These are phyloP conservation scores for Cyberlindnera nakhonratchasimensis DNA, from an alignment of 805 yeast species.

Conservation along the genomic window DNA sequence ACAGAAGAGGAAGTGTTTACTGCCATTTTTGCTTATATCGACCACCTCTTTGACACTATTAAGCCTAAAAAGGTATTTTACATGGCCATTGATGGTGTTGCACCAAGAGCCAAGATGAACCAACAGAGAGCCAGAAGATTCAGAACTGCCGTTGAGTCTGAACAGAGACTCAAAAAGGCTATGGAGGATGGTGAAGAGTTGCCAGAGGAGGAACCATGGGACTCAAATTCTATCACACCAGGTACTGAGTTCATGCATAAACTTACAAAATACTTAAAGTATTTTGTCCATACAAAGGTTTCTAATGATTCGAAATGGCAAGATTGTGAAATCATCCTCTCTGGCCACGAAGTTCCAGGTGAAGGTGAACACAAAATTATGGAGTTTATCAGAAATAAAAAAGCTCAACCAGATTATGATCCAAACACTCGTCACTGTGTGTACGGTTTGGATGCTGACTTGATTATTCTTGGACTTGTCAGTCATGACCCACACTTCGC, in stretches of 20 bases:
- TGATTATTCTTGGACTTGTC: constrained; percentile 87
- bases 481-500: constrained; percentile 97
- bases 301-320: constrained; percentile 93
- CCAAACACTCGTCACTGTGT: constrained; percentile 88
- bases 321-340: constrained; percentile 78
- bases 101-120: constrained; percentile 97
- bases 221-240: constrained; percentile 94
- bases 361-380: constrained; percentile 99
- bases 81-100: constrained; percentile 98
- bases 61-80: constrained; percentile 83
- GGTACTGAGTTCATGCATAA: constrained; percentile 98
- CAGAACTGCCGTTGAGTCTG: constrained; percentile 87
- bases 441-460: constrained; percentile 94
- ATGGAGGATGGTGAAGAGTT: constrained; percentile 65
- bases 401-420: constrained; percentile 69
- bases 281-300: constrained; percentile 90
- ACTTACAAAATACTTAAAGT: constrained; percentile 74
- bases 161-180: constrained; percentile 68
- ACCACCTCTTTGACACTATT: constrained; percentile 84
- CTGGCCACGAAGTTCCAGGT: constrained; percentile 97
- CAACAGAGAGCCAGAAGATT: constrained; percentile 94
- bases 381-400: constrained; percentile 81
- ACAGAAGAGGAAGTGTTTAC: constrained; percentile 90
- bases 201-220: constrained; percentile 89
- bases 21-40: constrained; percentile 91